These are phyloP conservation scores for Monosporascus cannonballus DNA, from an alignment of 2,329 filamentous ascomycete genomes.

Conservation along the genomic window DNA sequence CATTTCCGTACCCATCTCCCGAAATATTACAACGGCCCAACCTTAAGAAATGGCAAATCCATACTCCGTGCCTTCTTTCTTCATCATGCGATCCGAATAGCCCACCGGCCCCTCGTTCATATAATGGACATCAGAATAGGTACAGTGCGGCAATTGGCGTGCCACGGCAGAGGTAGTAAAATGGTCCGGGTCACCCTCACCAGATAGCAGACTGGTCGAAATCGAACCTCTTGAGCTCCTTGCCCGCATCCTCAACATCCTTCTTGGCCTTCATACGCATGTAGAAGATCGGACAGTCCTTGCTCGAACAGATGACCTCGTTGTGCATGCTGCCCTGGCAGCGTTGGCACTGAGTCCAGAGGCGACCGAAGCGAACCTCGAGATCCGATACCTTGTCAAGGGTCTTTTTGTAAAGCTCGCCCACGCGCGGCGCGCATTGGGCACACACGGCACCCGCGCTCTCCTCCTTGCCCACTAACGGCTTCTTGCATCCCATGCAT, in stretches of 20 bases:
- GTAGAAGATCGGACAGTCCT: conserved; percentile 98
- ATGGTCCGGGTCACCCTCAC: conserved; percentile 23
- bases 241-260: conserved; percentile 90
- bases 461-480: conserved; percentile 73
- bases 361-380: conserved; percentile 82
- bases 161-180: too few species aligned
- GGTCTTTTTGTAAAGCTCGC: conserved; percentile 90
- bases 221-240: conserved; percentile 86
- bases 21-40: background rate
- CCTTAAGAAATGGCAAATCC: background rate
- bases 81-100: conserved; percentile 1
- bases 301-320: conserved; percentile 93
- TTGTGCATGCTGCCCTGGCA: conserved; percentile 98
- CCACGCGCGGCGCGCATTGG: conserved; percentile 77
- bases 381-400: conserved; percentile 84
- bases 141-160: too few species aligned
- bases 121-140: conserved; percentile 8
- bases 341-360: conserved; percentile 98
- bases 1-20: conserved; percentile 1
- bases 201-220: conserved; percentile 66
- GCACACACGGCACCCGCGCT: conserved; percentile 80
- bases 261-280: conserved; percentile 99
- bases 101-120: conserved; percentile 13
- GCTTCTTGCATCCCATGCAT: conserved; percentile 99
- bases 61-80: conserved; percentile 11